Conservation (phyloP, 2,329 filamentous ascomycete genomes). For the Phialocephala subalpina region DNA sequence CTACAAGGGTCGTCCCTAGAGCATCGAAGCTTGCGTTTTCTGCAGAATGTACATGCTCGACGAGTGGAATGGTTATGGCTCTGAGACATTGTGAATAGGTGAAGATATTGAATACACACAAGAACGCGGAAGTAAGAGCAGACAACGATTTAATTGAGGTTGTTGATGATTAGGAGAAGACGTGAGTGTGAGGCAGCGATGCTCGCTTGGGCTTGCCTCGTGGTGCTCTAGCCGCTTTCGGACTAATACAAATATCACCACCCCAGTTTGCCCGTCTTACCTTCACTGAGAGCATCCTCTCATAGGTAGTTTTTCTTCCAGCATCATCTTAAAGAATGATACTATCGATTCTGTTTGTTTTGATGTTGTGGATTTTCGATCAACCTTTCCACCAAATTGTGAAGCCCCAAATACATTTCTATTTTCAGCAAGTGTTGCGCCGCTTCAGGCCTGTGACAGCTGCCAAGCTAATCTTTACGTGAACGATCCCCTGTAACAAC, state of each 20-base stretch:
- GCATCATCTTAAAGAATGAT: no score
- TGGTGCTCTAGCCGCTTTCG: background rate
- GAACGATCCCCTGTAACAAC: background rate
- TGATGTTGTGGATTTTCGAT: no score
- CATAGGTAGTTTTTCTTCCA: no score
- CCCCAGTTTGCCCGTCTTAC: background rate
- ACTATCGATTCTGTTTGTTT: no score
- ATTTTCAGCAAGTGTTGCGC: background rate
- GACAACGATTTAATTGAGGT: background rate
- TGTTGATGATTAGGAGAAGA: background rate
- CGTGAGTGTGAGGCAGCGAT: background rate
- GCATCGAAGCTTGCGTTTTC: conserved; percentile 25
- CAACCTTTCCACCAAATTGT: background rate
- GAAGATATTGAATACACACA: background rate
- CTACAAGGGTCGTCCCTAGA: conserved; percentile 22
- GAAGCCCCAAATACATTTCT: background rate
- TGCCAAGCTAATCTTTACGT: background rate
- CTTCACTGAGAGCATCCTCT: no score
- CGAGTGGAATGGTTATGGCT: background rate
- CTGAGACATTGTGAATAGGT: background rate
- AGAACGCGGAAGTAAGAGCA: background rate
- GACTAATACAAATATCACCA: background rate
- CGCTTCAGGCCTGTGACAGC: no score
- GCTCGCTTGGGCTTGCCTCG: background rate
- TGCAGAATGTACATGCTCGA: conserved; percentile 25